phyloP scores from a whole-genome alignment of 495 filamentous ascomycete species.

The Penicillium bovifimosum region DNA sequence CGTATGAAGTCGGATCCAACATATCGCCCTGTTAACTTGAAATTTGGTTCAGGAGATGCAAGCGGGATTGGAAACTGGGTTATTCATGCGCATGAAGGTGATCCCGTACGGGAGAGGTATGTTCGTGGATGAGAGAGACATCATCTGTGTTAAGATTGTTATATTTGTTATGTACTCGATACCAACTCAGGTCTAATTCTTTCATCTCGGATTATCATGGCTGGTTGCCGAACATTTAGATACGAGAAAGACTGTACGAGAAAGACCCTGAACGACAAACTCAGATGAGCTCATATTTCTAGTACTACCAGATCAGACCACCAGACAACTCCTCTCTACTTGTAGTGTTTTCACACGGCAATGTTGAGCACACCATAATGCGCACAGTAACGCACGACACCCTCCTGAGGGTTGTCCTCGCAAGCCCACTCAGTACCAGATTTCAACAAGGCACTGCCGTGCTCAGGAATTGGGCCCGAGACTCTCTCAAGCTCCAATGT shows the following conservation, averaged over 20 bases:
- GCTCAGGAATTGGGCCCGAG: constrained; percentile 12
- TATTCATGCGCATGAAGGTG: neutral
- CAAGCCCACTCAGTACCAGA: constrained; percentile 23
- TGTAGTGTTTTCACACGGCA: neutral
- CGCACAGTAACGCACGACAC: constrained; percentile 11
- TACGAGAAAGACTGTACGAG: no score
- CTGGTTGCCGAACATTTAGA: no score
- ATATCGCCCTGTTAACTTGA: constrained; percentile 55
- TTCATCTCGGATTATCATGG: no score
- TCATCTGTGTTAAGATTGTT: no score
- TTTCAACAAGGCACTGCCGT: constrained; percentile 11
- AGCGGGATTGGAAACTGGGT: neutral
- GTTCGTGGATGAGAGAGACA: neutral
- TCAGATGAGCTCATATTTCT: no score
- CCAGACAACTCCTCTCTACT: no score
- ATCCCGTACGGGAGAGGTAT: constrained; percentile 1
- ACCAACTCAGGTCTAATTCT: no score
- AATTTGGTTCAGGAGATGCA: neutral
- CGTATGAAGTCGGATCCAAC: constrained; percentile 52
- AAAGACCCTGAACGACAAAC: no score
- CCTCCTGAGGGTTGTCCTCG: constrained; percentile 8
- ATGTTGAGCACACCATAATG: constrained; percentile 18
- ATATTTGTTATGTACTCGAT: no score
- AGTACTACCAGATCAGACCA: no score
- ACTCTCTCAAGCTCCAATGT: constrained; percentile 18